Evolutionary conservation across 805 yeast species (phyloP), one percentile per base, ranked within the genome.

Genomic region (Lipomyces spencermartinsiae): DNA sequence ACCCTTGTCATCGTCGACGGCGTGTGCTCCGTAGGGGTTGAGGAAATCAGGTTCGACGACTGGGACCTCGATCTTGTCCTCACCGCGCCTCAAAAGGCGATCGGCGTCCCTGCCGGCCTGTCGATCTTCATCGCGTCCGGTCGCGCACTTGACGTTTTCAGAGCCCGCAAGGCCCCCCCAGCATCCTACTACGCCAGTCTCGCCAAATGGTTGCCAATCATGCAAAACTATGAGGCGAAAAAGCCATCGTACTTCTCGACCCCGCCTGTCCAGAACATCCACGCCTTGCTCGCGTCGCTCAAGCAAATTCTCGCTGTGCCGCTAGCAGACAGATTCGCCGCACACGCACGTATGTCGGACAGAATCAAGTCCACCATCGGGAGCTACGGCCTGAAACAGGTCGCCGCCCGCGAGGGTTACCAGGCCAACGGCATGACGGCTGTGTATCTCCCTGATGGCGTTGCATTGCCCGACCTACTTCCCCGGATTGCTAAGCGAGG

Each of bases 1-100:
- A 86, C 97, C 31, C 83, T 94, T 69, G 83, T 94, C 63, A 81
- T 92, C 62, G 97, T 94, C 54, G 99, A 94, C 78, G 97, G 97
- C 59, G 98, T 94, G 37, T 95, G 98, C 80, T 92, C 98, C 7
- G 86, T 93, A 69, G 98, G 90, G 33, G 95, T 91, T 68, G 99
- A 94, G 81, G 85, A 87, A 73, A 82, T 94, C 71, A 87, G 91
- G 74, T 94, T 94, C 77, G 94, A 92, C 77, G 83, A 83, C 22
- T 94, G 98, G 98, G 93, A 91, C 4, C 79, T 94, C 63, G 99
- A 94, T 80, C 92, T 84, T 73, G 97, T 86, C 55, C 83, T 94
- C 71, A 90, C 97, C 59, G 98, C 97, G 1, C 92, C 98, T 25
- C 98, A 93, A 79, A 94, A 94, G 83, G 98, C 97, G 35, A 82